Percentiles rank a stretch among this genome's conserved stretches.
Conservation (phyloP, 2,329 filamentous ascomycete species). For the Calonectria leucothoes region DNA sequence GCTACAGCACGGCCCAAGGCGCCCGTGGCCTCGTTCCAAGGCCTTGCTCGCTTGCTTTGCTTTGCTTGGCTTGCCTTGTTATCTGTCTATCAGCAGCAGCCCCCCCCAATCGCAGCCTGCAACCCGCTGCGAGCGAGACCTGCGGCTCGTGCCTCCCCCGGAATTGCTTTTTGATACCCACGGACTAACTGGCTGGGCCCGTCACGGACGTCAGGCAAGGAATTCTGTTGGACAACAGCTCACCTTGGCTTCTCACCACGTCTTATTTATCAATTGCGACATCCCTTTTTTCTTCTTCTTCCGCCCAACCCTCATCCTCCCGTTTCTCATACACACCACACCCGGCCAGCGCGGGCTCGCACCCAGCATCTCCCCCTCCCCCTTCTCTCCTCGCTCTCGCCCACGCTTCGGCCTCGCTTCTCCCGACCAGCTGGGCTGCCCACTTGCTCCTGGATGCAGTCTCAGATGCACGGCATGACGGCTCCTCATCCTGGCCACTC, state of each 20-base stretch:
- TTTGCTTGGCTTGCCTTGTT: no score
- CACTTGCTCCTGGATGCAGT: slow-evolving; percentile 10
- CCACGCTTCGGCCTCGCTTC: not conserved
- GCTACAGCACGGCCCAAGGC: not conserved
- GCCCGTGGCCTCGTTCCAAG: not conserved
- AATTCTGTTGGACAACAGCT: slow-evolving; percentile 19
- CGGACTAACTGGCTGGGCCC: slow-evolving; percentile 24
- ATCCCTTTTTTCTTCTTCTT: slow-evolving; percentile 8
- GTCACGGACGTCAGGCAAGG: slow-evolving; percentile 20
- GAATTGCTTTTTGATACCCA: slow-evolving; percentile 31
- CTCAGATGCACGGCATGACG: slow-evolving; percentile 36
- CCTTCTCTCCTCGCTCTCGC: no score
- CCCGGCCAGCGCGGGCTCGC: not conserved
- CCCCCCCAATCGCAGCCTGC: slow-evolving; percentile 9
- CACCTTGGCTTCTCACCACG: slow-evolving; percentile 16
- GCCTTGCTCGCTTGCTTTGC: no score
- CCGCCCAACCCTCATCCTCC: not conserved
- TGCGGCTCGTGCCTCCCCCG: slow-evolving; percentile 15
- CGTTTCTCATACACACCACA: not conserved
- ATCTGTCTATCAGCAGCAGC: not conserved
- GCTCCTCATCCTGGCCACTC: slow-evolving; percentile 31
- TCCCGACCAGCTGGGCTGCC: not conserved
- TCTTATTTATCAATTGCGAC: slow-evolving; percentile 22
- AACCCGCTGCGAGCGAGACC: not conserved
- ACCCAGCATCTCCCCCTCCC: not conserved